These are phyloP conservation scores for Eucalyptus regnans DNA, from an alignment of 345 rosid species.

Conservation along the genomic window DNA sequence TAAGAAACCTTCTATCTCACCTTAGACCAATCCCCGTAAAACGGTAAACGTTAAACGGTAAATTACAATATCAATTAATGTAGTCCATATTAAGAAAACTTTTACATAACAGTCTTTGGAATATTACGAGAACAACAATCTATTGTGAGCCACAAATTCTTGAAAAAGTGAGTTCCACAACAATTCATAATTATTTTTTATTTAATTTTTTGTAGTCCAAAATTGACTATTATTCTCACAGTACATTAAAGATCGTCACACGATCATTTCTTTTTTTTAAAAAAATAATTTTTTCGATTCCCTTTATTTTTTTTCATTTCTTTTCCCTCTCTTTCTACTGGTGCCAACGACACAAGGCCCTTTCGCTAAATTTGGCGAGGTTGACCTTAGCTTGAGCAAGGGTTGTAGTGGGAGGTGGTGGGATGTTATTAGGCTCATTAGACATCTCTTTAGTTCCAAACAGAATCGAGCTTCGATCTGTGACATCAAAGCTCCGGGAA, in stretches of 20 bases:
- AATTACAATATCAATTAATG: too few relatives aligned
- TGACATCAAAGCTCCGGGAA: not conserved
- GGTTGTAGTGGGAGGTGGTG: not conserved
- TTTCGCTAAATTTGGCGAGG: not conserved
- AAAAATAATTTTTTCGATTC: rapidly evolving
- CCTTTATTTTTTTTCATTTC: too few relatives aligned
- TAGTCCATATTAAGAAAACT: too few relatives aligned
- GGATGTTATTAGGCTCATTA: not conserved
- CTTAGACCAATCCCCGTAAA: too few relatives aligned
- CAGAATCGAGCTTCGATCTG: not conserved
- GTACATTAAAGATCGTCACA: rapidly evolving
- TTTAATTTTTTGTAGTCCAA: rapidly evolving
- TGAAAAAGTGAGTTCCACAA: too few relatives aligned
- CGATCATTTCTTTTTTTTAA: too few relatives aligned
- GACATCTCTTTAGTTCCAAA: not conserved
- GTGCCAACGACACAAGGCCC: rapidly evolving
- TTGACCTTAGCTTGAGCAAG: not conserved
- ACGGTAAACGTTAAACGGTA: too few relatives aligned
- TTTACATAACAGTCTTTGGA: rapidly evolving
- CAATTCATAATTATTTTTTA: too few relatives aligned
- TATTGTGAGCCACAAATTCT: too few relatives aligned
- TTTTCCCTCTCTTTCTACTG: rapidly evolving
- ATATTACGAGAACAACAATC: rapidly evolving
- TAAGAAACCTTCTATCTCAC: too few relatives aligned
- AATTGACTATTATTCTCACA: rapidly evolving